phyloP scores from a whole-genome alignment of 228 moss, liverwort and hornwort species.

The Sphagnum magellanicum region DNA sequence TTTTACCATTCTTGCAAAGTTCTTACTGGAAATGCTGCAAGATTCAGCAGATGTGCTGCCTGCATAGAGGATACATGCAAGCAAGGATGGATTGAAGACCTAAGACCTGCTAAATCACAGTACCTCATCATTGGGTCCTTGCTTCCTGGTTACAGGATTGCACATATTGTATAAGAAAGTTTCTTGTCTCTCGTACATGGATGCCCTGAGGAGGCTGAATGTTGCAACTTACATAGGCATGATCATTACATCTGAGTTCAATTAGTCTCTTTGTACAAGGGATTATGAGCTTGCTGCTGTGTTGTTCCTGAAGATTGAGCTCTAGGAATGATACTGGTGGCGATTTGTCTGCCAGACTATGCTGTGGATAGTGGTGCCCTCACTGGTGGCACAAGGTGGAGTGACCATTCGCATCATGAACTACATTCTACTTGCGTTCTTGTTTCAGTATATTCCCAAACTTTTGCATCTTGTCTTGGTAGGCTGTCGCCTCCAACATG shows the following conservation, averaged over 20 bases:
- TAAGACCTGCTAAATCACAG: not conserved
- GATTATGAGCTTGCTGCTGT: not conserved
- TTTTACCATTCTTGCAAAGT: not conserved
- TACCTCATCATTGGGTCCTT: not conserved
- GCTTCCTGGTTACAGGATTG: too few species aligned
- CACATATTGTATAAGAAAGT: not conserved
- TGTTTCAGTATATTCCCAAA: conserved; percentile 64
- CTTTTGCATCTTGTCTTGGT: conserved; percentile 50
- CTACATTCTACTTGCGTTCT: conserved; percentile 40
- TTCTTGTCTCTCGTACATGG: not conserved
- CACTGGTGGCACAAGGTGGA: conserved; percentile 30
- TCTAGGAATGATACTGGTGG: not conserved
- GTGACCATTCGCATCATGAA: conserved; percentile 37
- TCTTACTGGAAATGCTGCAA: not conserved
- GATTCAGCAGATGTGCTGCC: not conserved
- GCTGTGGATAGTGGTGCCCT: conserved; percentile 51
- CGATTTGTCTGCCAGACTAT: conserved; percentile 32
- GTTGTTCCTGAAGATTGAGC: not conserved
- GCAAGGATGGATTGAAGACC: not conserved
- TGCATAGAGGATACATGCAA: not conserved
- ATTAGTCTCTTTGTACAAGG: not conserved
- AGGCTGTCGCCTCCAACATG: conserved; percentile 58
- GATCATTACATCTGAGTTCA: not conserved
- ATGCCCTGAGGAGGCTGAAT: not conserved
- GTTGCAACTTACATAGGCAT: too few species aligned